These are phyloP conservation scores for Ilyonectria robusta DNA, from an alignment of 2,329 filamentous ascomycete genomes.

Conservation along the genomic window DNA sequence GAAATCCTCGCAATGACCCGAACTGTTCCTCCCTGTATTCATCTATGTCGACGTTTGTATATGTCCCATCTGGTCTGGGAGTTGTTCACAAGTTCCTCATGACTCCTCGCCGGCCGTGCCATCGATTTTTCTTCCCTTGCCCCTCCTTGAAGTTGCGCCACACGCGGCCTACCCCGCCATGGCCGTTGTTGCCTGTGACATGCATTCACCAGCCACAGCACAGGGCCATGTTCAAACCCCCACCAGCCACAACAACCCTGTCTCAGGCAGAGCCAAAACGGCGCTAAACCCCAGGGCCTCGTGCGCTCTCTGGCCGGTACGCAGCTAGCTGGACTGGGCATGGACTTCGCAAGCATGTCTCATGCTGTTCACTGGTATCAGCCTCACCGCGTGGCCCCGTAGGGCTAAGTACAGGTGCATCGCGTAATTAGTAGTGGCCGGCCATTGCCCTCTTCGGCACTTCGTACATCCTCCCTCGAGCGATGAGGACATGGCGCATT, in stretches of 20 bases:
- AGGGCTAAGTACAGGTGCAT: slow-evolving; percentile 18
- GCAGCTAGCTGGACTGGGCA: slow-evolving; percentile 17
- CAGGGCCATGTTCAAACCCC: not conserved
- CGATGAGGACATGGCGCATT: not conserved
- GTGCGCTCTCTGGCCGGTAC: not conserved
- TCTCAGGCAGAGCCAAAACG: slow-evolving; percentile 1
- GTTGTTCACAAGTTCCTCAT: not conserved
- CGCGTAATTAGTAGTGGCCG: not conserved
- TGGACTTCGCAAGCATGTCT: slow-evolving; percentile 17
- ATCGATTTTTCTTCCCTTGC: slow-evolving; percentile 20
- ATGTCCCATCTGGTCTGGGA: not conserved
- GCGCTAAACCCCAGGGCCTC: slow-evolving; percentile 21
- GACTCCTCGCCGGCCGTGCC: slow-evolving; percentile 21
- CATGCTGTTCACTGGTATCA: slow-evolving; percentile 10
- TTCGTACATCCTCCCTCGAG: not conserved
- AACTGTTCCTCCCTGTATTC: not conserved
- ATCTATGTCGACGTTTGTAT: not conserved
- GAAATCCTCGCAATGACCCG: not conserved
- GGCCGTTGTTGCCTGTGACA: not conserved
- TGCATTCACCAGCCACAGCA: slow-evolving; percentile 3
- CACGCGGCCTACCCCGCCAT: slow-evolving; percentile 28
- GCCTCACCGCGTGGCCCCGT: slow-evolving; percentile 29
- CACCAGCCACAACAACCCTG: slow-evolving; percentile 6
- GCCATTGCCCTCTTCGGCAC: not conserved
- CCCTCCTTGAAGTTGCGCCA: slow-evolving; percentile 27